A percentile compares a stretch with the other conserved stretches of the same genome.
Evolutionary conservation across 2,329 filamentous ascomycete genomes (phyloP).

Genomic region (Beauveria bassiana): DNA sequence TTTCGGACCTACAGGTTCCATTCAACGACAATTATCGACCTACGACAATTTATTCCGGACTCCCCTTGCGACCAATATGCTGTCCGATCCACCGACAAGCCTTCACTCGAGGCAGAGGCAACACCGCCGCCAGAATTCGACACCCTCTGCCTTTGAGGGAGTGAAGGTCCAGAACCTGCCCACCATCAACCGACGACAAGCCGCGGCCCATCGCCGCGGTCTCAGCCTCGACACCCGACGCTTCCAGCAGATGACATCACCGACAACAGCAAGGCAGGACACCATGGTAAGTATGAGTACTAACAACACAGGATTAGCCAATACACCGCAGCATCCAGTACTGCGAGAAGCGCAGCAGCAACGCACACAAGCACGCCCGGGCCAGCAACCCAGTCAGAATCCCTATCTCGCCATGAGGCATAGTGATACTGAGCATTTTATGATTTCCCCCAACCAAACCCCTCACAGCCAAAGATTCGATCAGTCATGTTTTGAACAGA

Average conservation of each 20-base stretch:
- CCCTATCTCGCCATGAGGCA: constrained; percentile 23
- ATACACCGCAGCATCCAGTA: constrained; percentile 57
- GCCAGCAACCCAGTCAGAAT: constrained; percentile 28
- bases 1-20: constrained; percentile 44
- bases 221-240: constrained; percentile 73
- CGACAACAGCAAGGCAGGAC: constrained; percentile 22
- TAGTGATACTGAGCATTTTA: constrained; percentile 44
- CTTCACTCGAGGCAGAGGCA: constrained; percentile 51
- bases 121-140: constrained; percentile 84
- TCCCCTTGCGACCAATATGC: constrained; percentile 65
- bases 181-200: constrained; percentile 33
- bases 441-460: constrained; percentile 48
- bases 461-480: constrained; percentile 48
- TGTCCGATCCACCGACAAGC: constrained; percentile 66
- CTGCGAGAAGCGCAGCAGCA: constrained; percentile 89
- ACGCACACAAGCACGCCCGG: constrained; percentile 68
- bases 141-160: constrained; percentile 68
- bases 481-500: constrained; percentile 35
- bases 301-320: constrained; percentile 50
- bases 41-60: constrained; percentile 54
- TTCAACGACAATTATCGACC: constrained; percentile 41
- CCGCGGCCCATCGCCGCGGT: constrained; percentile 65
- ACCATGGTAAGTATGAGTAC: constrained; percentile 43
- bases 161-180: constrained; percentile 62
- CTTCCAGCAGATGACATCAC: constrained; percentile 20